phyloP scores from a whole-genome alignment of 78 protist species.

The Dictyostelium citrinum region DNA sequence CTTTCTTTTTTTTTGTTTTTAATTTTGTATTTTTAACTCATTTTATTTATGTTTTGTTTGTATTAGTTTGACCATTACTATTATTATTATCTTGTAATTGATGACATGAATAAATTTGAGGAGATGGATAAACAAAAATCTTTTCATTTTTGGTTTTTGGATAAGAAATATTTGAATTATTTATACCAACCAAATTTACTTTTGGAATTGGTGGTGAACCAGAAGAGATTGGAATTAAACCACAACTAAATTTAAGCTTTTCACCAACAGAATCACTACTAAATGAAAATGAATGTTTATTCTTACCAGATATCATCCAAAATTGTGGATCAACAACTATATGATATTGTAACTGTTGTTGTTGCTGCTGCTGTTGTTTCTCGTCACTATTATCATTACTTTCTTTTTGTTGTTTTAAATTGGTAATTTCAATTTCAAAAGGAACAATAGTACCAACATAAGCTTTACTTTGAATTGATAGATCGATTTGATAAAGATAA shows the following conservation, averaged over 20 bases:
- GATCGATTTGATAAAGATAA: conserved; percentile 23
- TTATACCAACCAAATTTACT: conserved; percentile 6
- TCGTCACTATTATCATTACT: background rate
- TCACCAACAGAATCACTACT: background rate
- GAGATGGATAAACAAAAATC: conserved; percentile 30
- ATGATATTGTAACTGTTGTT: background rate
- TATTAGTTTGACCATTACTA: background rate
- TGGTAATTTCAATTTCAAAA: conserved; percentile 38
- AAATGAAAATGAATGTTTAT: conserved; percentile 3
- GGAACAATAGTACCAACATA: conserved; percentile 22
- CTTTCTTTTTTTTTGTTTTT: background rate
- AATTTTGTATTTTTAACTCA: background rate
- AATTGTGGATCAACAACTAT: conserved; percentile 1
- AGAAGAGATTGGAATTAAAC: conserved; percentile 29
- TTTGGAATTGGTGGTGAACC: conserved; percentile 42
- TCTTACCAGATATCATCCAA: conserved; percentile 63
- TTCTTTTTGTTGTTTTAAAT: background rate
- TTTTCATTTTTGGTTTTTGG: conserved; percentile 4
- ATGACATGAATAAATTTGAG: conserved; percentile 26
- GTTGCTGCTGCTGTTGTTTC: background rate
- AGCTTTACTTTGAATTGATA: background rate
- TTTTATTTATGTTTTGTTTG: background rate
- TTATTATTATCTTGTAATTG: background rate
- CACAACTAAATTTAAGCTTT: background rate
- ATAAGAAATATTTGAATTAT: background rate